Base-by-base conservation (phyloP, 768 basidiomycete species). In the Pleurotus cornucopiae region DNA sequence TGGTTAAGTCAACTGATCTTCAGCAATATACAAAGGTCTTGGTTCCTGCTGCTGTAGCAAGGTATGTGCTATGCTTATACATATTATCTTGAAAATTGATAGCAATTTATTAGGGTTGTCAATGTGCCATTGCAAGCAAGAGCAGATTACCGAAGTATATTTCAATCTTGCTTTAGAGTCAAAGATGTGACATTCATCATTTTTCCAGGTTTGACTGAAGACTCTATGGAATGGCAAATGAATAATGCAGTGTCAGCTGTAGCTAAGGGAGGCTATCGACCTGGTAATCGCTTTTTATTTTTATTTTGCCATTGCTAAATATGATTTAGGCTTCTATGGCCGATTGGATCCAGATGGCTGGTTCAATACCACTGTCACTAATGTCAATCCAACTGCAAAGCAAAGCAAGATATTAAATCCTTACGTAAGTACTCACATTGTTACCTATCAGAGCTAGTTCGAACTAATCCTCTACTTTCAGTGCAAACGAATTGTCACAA, bases 321-420 rank as follows among this genome's bases (percentile, higher is more conserved):
- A 5, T 34, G 20, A 6, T 30, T 9, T 6, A 71, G 74, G 83
- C 70, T 74, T 62, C 53, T 85, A 75, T 58, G 85, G 83, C 5
- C 80, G 90, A 6, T 71, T 91, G 12, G 79, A 85, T 58, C 66
- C 69, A 49, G 64, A 80, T 18, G 63, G 63, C 6, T 82, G 77
- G 62, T 92, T 92, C 63, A 80, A 79, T 40, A 91, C 90, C 0
- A 91, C 85, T 0, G 85, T 90, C 12, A 89, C 88, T 0, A 91
- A 92, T 57, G 76, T 92, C 40, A 83, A 85, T 49, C 89, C 89
- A 0, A 89, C 82, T 1, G 90, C 88, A 3, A 92, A 91, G 64
- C 90, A 91, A 61, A 78, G 79, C 58, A 76, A 74, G 40, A 84
- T 91, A 12, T 71, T 92, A 7, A 78, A 89, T 62, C 86, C 89